Conservation (phyloP, 2,329 filamentous ascomycete genomes). For the Cladosporium sp. region DNA sequence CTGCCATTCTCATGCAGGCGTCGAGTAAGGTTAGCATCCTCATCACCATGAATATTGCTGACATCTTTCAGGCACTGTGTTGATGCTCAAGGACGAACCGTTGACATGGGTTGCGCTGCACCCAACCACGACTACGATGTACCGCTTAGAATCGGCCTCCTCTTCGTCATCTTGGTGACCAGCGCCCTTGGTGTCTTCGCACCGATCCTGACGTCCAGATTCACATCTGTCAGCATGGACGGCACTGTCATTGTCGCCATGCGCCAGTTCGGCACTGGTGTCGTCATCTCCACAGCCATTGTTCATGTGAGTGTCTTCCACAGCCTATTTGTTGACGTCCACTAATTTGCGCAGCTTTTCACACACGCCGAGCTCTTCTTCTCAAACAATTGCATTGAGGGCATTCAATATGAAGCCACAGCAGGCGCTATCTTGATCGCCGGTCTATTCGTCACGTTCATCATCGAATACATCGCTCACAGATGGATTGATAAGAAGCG, state of each 20-base stretch:
- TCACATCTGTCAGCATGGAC: constrained; percentile 54
- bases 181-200: constrained; percentile 68
- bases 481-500: constrained; percentile 22
- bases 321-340: background rate
- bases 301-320: constrained; percentile 9
- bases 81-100: constrained; percentile 44
- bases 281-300: constrained; percentile 68
- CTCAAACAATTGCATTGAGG: constrained; percentile 65
- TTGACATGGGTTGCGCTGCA: constrained; percentile 47
- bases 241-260: constrained; percentile 60
- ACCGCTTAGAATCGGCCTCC: constrained; percentile 65
- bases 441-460: constrained; percentile 70
- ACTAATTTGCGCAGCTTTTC: constrained; percentile 55
- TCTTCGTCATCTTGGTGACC: constrained; percentile 71
- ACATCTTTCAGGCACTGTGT: constrained; percentile 57
- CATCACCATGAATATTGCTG: constrained; percentile 23
- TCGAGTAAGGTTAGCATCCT: constrained; percentile 58
- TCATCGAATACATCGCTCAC: constrained; percentile 63
- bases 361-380: constrained; percentile 76
- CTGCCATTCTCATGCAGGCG: constrained; percentile 74
- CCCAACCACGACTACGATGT: constrained; percentile 64
- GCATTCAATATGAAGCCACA: constrained; percentile 66
- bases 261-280: constrained; percentile 71
- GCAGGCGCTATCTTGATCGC: constrained; percentile 72
- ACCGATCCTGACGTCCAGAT: constrained; percentile 63